Evolutionary conservation across 129 eudicot species (phyloP).

Genomic region (Artemisia annua): DNA sequence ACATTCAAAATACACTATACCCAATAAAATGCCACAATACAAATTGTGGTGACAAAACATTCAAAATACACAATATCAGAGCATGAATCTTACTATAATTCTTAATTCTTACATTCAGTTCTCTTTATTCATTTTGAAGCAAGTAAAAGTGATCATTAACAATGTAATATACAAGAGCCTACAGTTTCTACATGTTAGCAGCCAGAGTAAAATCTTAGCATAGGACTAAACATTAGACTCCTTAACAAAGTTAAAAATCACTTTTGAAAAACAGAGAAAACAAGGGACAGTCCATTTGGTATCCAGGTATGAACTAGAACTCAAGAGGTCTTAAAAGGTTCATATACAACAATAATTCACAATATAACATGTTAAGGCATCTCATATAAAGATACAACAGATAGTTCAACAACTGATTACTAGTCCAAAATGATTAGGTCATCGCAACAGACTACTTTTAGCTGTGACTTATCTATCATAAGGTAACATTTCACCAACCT

Average conservation of each 20-base stretch:
- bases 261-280: too few relatives aligned
- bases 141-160: slow-evolving; percentile 48
- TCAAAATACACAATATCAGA: slow-evolving; percentile 42
- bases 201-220: not conserved
- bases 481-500: slow-evolving; percentile 36
- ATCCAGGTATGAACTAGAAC: too few relatives aligned
- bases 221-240: not conserved
- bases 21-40: slow-evolving; percentile 21
- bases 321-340: too few relatives aligned
- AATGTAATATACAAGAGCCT: slow-evolving; percentile 44
- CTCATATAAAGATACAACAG: too few relatives aligned
- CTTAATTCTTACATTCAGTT: slow-evolving; percentile 90
- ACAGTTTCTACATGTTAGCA: slow-evolving; percentile 23
- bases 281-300: too few relatives aligned
- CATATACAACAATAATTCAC: too few relatives aligned
- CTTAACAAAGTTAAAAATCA: not conserved
- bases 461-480: slow-evolving; percentile 6
- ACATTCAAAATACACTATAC: slow-evolving; percentile 31
- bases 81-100: slow-evolving; percentile 91
- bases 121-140: slow-evolving; percentile 85
- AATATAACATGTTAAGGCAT: too few relatives aligned
- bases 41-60: slow-evolving; percentile 3
- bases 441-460: slow-evolving; percentile 17
- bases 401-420: not conserved
- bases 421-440: slow-evolving; percentile 3